A percentile compares a stretch with the other conserved stretches of the same genome.
Evolutionary conservation across 345 rosid genomes (phyloP).

Genomic region (Gossypium sturtianum): DNA sequence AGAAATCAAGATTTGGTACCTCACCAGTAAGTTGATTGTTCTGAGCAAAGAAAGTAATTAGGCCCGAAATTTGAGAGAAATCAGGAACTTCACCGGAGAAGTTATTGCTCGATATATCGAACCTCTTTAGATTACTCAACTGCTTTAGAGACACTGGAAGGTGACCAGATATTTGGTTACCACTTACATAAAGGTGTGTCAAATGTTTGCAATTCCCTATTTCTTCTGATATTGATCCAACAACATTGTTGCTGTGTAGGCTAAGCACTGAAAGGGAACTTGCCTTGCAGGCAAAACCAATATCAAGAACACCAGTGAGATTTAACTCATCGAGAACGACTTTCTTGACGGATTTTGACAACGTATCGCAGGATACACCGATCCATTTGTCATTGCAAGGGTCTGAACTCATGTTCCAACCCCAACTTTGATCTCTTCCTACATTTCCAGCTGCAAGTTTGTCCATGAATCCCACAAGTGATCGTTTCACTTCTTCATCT

Average conservation of each 20-base stretch:
- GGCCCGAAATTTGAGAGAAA: slow-evolving; percentile 34
- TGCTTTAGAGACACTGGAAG: slow-evolving; percentile 36
- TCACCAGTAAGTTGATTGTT: slow-evolving; percentile 42
- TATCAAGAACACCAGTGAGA: slow-evolving; percentile 39
- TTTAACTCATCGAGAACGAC: slow-evolving; percentile 38
- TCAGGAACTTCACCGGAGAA: slow-evolving; percentile 40
- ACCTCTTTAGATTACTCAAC: slow-evolving; percentile 40
- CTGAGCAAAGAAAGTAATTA: slow-evolving; percentile 37
- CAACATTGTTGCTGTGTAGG: slow-evolving; percentile 33
- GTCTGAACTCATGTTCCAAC: slow-evolving; percentile 47
- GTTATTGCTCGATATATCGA: slow-evolving; percentile 36
- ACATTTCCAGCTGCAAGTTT: slow-evolving; percentile 34
- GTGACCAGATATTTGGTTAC: slow-evolving; percentile 36
- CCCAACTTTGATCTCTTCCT: slow-evolving; percentile 23
- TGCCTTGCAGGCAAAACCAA: slow-evolving; percentile 26
- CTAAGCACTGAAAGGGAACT: slow-evolving; percentile 36
- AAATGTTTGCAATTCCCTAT: slow-evolving; percentile 36
- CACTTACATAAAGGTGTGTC: slow-evolving; percentile 35
- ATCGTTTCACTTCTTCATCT: slow-evolving; percentile 28
- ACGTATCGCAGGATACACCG: slow-evolving; percentile 36
- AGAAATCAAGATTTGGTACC: slow-evolving; percentile 40
- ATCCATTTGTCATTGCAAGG: slow-evolving; percentile 49
- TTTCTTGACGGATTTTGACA: slow-evolving; percentile 24
- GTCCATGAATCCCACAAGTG: slow-evolving; percentile 43
- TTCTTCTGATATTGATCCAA: slow-evolving; percentile 29